Conservation (phyloP, 2,329 filamentous ascomycete genomes). For the Drechslerella dactyloides region DNA sequence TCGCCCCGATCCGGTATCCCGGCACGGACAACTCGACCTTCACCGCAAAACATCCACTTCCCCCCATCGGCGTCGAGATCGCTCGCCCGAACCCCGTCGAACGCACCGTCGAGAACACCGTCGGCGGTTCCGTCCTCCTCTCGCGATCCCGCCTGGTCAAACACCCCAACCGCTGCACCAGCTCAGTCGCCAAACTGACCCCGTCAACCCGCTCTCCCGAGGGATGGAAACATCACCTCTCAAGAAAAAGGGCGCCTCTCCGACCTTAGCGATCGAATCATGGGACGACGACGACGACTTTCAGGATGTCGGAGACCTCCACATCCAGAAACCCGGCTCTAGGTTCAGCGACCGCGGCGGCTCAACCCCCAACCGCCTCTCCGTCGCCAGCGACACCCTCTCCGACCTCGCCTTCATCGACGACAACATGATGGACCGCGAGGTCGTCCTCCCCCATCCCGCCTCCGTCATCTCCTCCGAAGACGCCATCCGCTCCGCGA, state of each 20-base stretch:
- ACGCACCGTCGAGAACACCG: no score
- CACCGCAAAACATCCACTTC: no score
- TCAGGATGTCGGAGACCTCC: conserved; percentile 68
- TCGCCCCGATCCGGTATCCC: no score
- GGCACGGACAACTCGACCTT: no score
- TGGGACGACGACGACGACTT: conserved; percentile 78
- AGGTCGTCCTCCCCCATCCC: conserved; percentile 72
- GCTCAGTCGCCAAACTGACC: conserved; percentile 44
- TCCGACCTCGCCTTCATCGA: conserved; percentile 81
- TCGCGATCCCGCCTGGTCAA: neutral
- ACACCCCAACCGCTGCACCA: neutral
- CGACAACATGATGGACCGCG: conserved; percentile 88
- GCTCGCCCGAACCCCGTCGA: no score
- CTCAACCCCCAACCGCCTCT: conserved; percentile 80
- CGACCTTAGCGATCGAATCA: conserved; percentile 66
- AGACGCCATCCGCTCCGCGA: conserved; percentile 82
- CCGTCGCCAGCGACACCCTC: conserved; percentile 64
- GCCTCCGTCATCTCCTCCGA: conserved; percentile 64
- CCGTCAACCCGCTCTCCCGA: conserved; percentile 33
- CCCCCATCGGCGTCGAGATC: no score
- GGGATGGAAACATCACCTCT: conserved; percentile 51
- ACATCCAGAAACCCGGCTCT: conserved; percentile 60
- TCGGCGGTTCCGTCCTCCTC: neutral
- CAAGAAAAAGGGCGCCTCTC: conserved; percentile 49
- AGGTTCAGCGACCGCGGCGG: conserved; percentile 71